Conservation (phyloP, 176 grass and related monocot genomes). For the Cocos nucifera region DNA sequence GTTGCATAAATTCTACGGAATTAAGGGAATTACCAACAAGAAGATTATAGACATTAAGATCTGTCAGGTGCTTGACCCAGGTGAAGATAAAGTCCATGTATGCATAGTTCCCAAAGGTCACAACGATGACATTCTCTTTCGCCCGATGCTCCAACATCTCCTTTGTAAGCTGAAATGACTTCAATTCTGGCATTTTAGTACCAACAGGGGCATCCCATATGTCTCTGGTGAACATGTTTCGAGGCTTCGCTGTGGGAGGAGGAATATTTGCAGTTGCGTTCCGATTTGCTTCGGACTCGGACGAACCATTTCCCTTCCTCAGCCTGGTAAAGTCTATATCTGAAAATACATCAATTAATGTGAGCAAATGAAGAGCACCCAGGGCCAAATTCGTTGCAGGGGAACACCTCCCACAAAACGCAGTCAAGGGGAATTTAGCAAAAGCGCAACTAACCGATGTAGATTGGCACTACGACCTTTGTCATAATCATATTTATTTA, state of each 20-base stretch:
- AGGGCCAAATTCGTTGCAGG: no score
- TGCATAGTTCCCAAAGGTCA: constrained; percentile 85
- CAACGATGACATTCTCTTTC: constrained; percentile 53
- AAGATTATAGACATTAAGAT: constrained; percentile 54
- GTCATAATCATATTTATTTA: no score
- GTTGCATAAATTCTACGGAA: neutral
- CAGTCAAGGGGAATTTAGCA: no score
- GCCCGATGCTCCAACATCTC: constrained; percentile 56
- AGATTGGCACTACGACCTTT: no score
- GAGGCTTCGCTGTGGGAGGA: neutral
- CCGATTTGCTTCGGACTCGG: neutral
- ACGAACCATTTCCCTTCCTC: no score
- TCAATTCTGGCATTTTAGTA: constrained; percentile 39
- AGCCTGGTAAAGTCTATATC: no score
- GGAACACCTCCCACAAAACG: no score
- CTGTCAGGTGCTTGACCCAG: constrained; percentile 79
- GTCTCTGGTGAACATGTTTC: constrained; percentile 38
- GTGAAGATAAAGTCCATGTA: constrained; percentile 91
- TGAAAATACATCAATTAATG: no score
- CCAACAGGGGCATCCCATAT: constrained; percentile 58
- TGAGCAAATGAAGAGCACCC: no score
- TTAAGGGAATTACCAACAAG: constrained; percentile 51
- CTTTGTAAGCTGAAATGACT: constrained; percentile 56
- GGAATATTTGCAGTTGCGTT: neutral
- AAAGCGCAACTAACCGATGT: no score